Evolutionary conservation across 2,329 filamentous ascomycete species (phyloP).

Genomic region (Thielaviopsis cerberus): DNA sequence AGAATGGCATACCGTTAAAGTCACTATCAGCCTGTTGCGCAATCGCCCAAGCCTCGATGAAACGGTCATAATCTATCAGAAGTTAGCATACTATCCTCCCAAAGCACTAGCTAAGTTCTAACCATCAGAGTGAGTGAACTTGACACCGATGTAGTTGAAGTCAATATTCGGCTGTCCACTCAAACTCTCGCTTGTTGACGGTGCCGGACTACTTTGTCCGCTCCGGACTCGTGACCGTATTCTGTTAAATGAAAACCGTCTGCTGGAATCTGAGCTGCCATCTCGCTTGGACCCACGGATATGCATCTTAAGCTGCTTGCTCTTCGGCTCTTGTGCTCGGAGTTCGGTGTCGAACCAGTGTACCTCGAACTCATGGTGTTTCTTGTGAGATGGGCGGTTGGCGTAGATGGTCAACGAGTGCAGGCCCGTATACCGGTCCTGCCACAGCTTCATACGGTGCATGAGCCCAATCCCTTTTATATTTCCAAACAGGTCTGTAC

Average conservation of each 20-base stretch:
- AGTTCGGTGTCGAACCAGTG: slow-evolving; percentile 29
- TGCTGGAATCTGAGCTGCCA: slow-evolving; percentile 22
- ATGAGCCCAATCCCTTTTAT: slow-evolving; percentile 32
- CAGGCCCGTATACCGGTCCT: slow-evolving; percentile 27
- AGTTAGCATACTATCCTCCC: neutral
- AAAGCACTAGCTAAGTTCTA: slow-evolving; percentile 11
- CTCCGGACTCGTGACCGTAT: slow-evolving; percentile 24
- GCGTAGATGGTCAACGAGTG: slow-evolving; percentile 31
- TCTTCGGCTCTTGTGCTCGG: slow-evolving; percentile 27
- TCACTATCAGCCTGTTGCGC: slow-evolving; percentile 29
- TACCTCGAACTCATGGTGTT: slow-evolving; percentile 30
- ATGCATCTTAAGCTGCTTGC: slow-evolving; percentile 26
- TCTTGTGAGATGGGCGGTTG: slow-evolving; percentile 24
- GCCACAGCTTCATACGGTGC: slow-evolving; percentile 34
- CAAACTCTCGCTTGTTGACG: slow-evolving; percentile 12
- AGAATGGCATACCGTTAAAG: slow-evolving; percentile 27
- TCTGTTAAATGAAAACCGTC: slow-evolving; percentile 26
- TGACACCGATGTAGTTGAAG: slow-evolving; percentile 30
- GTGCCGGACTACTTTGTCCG: slow-evolving; percentile 14
- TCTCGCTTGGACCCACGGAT: slow-evolving; percentile 23
- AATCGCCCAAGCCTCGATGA: slow-evolving; percentile 27
- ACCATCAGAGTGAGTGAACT: slow-evolving; percentile 31
- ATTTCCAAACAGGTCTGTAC: slow-evolving; percentile 31
- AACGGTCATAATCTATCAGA: slow-evolving; percentile 25
- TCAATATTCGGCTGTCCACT: slow-evolving; percentile 17